Conservation (phyloP, 352 stramenopile genomes). For the Pythium dissotocum region DNA sequence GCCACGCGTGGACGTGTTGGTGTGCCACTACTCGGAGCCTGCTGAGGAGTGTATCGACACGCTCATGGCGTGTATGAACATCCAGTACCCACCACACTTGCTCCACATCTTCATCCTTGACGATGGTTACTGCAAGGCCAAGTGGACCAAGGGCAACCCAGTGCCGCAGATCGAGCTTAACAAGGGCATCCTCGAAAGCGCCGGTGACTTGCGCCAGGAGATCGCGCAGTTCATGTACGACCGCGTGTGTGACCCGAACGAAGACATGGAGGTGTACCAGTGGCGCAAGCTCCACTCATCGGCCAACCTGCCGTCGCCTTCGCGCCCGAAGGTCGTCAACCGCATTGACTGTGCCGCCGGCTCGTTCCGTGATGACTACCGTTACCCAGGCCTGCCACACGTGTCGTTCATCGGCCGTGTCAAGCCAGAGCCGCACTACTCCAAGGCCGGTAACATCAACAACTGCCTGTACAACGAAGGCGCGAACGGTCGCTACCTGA, state of each 20-base stretch:
- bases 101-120: conserved; percentile 50
- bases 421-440: conserved; percentile 81
- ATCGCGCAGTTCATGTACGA: conserved; percentile 88
- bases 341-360: conserved; percentile 65
- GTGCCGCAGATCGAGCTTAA: conserved; percentile 41
- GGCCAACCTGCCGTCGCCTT: conserved; percentile 69
- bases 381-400: conserved; percentile 72
- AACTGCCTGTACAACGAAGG: conserved; percentile 86
- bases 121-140: conserved; percentile 53
- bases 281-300: conserved; percentile 86
- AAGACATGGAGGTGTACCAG: conserved; percentile 83
- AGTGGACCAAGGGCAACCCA: conserved; percentile 42
- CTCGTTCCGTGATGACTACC: conserved; percentile 87
- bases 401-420: conserved; percentile 80
- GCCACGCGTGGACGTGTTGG: conserved; percentile 46
- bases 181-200: conserved; percentile 68
- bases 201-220: conserved; percentile 77
- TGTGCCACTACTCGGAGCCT: conserved; percentile 59
- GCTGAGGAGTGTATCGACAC: conserved; percentile 51
- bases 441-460: conserved; percentile 90
- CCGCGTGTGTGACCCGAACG: conserved; percentile 79
- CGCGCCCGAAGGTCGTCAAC: conserved; percentile 66
- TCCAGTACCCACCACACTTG: conserved; percentile 53
- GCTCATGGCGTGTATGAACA: conserved; percentile 51
- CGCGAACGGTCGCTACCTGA: conserved; percentile 71